phyloP scores from a whole-genome alignment of 176 grass and related monocot genomes.

The Lolium rigidum region DNA sequence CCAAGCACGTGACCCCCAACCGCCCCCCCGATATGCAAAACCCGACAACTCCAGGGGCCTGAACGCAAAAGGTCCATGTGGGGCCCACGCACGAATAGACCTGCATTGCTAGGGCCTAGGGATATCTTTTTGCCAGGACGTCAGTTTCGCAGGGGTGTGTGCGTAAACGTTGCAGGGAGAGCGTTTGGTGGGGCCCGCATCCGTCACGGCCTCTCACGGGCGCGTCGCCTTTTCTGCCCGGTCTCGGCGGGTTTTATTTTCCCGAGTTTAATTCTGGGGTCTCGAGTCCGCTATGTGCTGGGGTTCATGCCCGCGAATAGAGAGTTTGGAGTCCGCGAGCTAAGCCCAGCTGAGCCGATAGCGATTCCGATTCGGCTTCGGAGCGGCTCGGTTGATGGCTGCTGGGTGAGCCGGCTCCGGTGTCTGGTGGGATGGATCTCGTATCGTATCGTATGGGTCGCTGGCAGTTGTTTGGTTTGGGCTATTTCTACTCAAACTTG shows the following conservation, averaged over 20 bases:
- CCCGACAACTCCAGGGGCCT: neutral
- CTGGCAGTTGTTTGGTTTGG: too few relatives aligned
- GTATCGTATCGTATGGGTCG: too few relatives aligned
- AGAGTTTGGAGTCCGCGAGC: conserved; percentile 47
- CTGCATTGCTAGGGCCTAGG: neutral
- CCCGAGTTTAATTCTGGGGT: conserved; percentile 42
- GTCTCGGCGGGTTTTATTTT: neutral
- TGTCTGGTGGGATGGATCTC: too few relatives aligned
- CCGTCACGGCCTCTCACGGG: conserved; percentile 74
- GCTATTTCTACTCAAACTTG: too few relatives aligned
- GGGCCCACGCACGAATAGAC: too few relatives aligned
- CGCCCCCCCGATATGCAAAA: neutral
- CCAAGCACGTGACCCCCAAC: conserved; percentile 42
- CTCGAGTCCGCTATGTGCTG: conserved; percentile 61
- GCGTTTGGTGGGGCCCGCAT: conserved; percentile 48
- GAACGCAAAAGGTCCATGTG: neutral
- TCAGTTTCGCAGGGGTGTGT: neutral
- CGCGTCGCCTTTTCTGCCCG: conserved; percentile 36
- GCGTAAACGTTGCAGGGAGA: conserved; percentile 1
- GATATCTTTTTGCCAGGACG: neutral
- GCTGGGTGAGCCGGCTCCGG: neutral
- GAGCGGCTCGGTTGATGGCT: neutral
- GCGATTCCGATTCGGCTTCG: neutral
- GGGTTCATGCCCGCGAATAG: conserved; percentile 49
- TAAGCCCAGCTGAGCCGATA: conserved; percentile 40